Evolutionary conservation across 768 basidiomycete species (phyloP), one percentile per base, ranked within the genome.

Genomic region (Epithele typhae): DNA sequence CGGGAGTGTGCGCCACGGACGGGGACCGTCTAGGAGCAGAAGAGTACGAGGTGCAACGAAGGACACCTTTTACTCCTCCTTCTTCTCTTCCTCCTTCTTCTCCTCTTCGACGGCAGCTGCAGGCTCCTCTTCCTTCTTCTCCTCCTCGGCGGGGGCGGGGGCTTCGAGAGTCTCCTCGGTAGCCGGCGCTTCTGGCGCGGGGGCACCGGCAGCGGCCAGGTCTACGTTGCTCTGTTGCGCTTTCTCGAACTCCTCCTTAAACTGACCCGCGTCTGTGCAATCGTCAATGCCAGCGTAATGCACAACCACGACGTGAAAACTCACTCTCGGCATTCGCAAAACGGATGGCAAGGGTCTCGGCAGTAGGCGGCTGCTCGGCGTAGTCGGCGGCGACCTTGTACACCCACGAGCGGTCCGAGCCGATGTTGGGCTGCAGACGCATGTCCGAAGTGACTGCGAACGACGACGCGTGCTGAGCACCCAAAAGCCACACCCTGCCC

Each of bases 401-500:
- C 25, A 99, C 94, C 96, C 96, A 98, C 59, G 92, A 95, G 69
- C 96, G 81, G 74, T 99, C 96, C 41, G 94, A 98, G 42, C 94
- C 95, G 59, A 98, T 91, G 70, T 98, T 98, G 61, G 94, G 91
- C 64, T 95, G 92, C 56, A 99, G 84, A 58, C 73, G 81, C 92
- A 98, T 98, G 55, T 96, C 93, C 34, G 76, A 51, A 21, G 88
- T 70, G 64, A 98, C 95, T 97, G 57, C n/a, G 17, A 17, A 36
- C 6, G 17, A 36, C 6, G 35, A n/a, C 12, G 7, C 17, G 6
- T 24, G 38, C 36, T 30, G 27, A 42, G 30, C 27, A 21, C 12
- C 40, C n/a, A 38, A 19, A 10, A 69, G 14, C 24, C 5, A 9
- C n/a, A n/a, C n/a, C n/a, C n/a, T n/a, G n/a, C n/a, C n/a, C n/a